A percentile compares a stretch with the other conserved stretches of the same genome.
These are phyloP conservation scores for Bondarzewia mesenterica DNA, from an alignment of 1,284 basidiomycete species.

Conservation along the genomic window DNA sequence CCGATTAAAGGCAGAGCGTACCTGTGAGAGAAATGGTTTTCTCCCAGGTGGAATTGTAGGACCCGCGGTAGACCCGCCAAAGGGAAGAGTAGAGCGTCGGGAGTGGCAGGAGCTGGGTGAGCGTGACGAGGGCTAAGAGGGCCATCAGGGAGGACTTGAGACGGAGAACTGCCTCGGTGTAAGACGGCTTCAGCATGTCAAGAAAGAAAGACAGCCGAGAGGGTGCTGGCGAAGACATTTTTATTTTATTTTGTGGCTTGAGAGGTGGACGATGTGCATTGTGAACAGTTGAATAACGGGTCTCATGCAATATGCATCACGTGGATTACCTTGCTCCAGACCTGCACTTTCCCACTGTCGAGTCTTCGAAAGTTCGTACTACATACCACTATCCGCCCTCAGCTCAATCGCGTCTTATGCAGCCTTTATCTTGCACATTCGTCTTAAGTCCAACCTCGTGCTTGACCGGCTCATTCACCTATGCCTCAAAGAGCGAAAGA, in stretches of 20 bases:
- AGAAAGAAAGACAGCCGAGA: conserved; percentile 5
- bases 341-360: too few species aligned
- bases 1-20: not conserved
- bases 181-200: conserved; percentile 13
- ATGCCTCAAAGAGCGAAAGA: too few species aligned
- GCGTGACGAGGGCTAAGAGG: conserved; percentile 8
- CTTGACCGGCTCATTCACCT: too few species aligned
- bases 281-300: too few species aligned
- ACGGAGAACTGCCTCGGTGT: conserved; percentile 13
- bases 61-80: conserved; percentile 11
- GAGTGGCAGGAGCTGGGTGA: conserved; percentile 15
- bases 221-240: not conserved
- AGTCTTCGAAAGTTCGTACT: too few species aligned
- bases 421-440: too few species aligned
- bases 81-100: conserved; percentile 11
- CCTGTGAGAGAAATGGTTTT: conserved; percentile 6
- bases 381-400: too few species aligned
- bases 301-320: too few species aligned
- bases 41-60: conserved; percentile 11
- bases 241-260: not conserved
- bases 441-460: too few species aligned
- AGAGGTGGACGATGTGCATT: too few species aligned
- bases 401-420: too few species aligned
- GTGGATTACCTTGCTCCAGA: too few species aligned
- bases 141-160: conserved; percentile 12